Percentiles rank a stretch among this genome's conserved stretches.
Evolutionary conservation across 2,329 filamentous ascomycete genomes (phyloP).

Genomic region (Colletotrichum neosansevieriae): DNA sequence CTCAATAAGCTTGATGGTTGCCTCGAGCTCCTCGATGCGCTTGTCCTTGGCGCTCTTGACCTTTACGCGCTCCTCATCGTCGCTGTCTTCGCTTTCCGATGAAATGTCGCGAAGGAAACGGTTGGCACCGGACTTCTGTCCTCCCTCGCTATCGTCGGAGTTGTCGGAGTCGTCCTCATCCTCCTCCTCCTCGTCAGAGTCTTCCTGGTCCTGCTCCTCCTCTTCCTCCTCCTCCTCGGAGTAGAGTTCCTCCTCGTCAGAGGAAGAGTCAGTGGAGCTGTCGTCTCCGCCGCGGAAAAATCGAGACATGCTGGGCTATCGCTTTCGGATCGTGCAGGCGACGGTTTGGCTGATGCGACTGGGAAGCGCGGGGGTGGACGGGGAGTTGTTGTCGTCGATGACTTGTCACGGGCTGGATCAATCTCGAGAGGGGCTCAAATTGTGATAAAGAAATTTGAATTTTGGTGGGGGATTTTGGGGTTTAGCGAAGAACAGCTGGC

Average conservation of each 20-base stretch:
- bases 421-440: slow-evolving; percentile 38
- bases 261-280: slow-evolving; percentile 95
- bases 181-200: slow-evolving; percentile 62
- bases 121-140: slow-evolving; percentile 77
- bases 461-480: slow-evolving; percentile 40
- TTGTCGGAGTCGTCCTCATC: slow-evolving; percentile 64
- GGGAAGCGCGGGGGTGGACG: slow-evolving; percentile 37
- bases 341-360: slow-evolving; percentile 36
- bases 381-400: slow-evolving; percentile 37
- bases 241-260: slow-evolving; percentile 97
- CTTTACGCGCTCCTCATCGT: slow-evolving; percentile 85
- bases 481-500: slow-evolving; percentile 40
- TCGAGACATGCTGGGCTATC: slow-evolving; percentile 80
- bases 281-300: slow-evolving; percentile 95
- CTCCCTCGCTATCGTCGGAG: slow-evolving; percentile 74
- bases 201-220: slow-evolving; percentile 62
- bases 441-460: slow-evolving; percentile 34
- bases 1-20: slow-evolving; percentile 89
- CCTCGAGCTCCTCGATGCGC: slow-evolving; percentile 92
- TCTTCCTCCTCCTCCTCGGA: slow-evolving; percentile 78
- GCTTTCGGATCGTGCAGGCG: slow-evolving; percentile 34
- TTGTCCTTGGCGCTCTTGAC: slow-evolving; percentile 99
- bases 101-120: slow-evolving; percentile 81
- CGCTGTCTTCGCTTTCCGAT: slow-evolving; percentile 85
- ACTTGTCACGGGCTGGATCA: slow-evolving; percentile 37